phyloP scores from a whole-genome alignment of 176 grass and related monocot genomes.

The Rhipidocladum racemiflorum region DNA sequence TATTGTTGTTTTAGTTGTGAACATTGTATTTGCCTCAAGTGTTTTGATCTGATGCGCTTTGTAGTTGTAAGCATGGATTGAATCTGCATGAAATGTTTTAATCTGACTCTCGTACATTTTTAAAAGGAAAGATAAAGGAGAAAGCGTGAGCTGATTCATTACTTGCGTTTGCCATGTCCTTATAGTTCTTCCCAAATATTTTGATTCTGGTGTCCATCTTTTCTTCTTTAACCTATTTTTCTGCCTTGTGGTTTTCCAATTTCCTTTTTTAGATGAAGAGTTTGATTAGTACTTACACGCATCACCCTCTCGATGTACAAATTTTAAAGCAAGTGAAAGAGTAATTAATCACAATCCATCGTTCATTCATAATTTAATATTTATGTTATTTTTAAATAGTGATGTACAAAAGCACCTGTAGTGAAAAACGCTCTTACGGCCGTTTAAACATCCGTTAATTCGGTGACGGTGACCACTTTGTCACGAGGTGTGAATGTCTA shows the following conservation, averaged over 20 bases:
- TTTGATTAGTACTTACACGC: no score
- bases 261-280: not conserved
- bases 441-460: no score
- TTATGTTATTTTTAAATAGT: no score
- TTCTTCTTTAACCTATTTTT: not conserved
- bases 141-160: conserved; percentile 1
- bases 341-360: no score
- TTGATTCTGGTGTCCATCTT: not conserved
- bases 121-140: not conserved
- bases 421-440: no score
- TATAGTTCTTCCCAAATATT: not conserved
- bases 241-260: not conserved
- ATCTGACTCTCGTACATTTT: not conserved
- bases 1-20: conserved; percentile 23
- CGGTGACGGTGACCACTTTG: no score
- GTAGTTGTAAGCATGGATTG: conserved; percentile 25
- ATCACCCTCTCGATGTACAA: no score
- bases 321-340: no score
- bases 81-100: conserved; percentile 6
- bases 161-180: not conserved
- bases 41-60: conserved; percentile 5
- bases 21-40: conserved; percentile 30
- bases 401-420: no score
- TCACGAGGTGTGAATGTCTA: no score
- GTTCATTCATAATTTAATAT: no score